Percentiles rank a stretch among this genome's conserved stretches.
These are phyloP conservation scores for Vigna hirtella DNA, from an alignment of 306 rosid genomes.

Conservation along the genomic window DNA sequence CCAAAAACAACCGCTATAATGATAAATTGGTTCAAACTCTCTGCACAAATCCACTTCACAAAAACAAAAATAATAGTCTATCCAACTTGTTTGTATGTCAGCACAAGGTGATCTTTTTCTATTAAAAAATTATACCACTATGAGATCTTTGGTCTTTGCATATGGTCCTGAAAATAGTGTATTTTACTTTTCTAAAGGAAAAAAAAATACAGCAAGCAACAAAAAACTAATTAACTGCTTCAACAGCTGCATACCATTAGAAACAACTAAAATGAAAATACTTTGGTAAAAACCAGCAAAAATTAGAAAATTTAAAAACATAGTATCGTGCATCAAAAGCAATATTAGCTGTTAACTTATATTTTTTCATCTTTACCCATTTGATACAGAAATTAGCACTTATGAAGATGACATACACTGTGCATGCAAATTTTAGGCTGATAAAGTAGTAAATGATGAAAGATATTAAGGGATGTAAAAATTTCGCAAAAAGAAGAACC, in stretches of 20 bases:
- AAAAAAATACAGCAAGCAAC: slow-evolving; percentile 1
- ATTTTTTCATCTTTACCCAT: not conserved
- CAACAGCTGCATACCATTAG: not conserved
- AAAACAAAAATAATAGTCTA: not conserved
- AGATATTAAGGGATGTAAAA: not conserved
- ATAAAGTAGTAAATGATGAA: not conserved
- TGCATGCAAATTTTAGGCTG: not conserved
- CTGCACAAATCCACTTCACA: not conserved
- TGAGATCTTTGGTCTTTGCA: not conserved
- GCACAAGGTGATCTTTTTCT: not conserved
- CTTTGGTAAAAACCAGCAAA: no score
- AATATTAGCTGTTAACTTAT: not conserved
- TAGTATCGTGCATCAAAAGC: not conserved
- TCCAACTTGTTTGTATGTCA: not conserved
- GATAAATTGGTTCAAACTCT: no score
- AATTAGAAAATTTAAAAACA: no score
- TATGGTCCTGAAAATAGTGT: not conserved
- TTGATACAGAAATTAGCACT: not conserved
- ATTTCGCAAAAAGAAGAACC: not conserved
- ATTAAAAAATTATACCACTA: not conserved
- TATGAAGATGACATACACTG: not conserved
- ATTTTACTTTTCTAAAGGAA: not conserved
- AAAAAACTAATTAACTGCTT: slow-evolving; percentile 13
- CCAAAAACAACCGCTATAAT: no score
- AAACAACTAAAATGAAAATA: not conserved